phyloP scores from a whole-genome alignment of 2,329 filamentous ascomycete genomes.

The Cordyceps tenuipes region DNA sequence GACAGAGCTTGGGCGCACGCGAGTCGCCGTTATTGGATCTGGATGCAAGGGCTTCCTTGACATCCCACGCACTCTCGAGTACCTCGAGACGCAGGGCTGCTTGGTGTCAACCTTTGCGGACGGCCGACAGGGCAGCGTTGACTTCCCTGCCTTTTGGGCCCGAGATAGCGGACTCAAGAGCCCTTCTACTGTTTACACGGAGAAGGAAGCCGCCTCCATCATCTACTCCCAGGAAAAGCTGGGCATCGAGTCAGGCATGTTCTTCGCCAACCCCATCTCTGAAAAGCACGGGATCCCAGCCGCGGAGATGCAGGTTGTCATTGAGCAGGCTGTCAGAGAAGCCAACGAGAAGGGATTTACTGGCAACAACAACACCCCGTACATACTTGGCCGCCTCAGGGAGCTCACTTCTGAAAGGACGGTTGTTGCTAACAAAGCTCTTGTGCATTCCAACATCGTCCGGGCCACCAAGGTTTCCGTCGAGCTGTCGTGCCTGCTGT shows the following conservation, averaged over 20 bases:
- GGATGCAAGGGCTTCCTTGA: slow-evolving; percentile 97
- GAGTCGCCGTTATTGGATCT: slow-evolving; percentile 79
- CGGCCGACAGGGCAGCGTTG: slow-evolving; percentile 60
- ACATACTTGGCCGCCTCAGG: slow-evolving; percentile 69
- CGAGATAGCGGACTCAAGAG: slow-evolving; percentile 77
- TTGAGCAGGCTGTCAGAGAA: slow-evolving; percentile 59
- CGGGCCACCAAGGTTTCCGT: slow-evolving; percentile 47
- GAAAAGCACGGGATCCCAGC: slow-evolving; percentile 60
- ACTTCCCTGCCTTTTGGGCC: slow-evolving; percentile 91
- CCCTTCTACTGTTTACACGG: slow-evolving; percentile 64
- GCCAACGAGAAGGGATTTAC: slow-evolving; percentile 55
- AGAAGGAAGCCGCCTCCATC: slow-evolving; percentile 81
- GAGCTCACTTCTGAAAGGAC: slow-evolving; percentile 66
- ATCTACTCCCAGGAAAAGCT: slow-evolving; percentile 70
- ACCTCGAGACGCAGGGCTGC: slow-evolving; percentile 63
- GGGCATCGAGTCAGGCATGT: slow-evolving; percentile 66
- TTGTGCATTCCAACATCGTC: slow-evolving; percentile 46
- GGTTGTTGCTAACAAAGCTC: slow-evolving; percentile 63
- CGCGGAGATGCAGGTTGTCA: slow-evolving; percentile 59
- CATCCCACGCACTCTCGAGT: slow-evolving; percentile 79
- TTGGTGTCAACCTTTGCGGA: slow-evolving; percentile 86
- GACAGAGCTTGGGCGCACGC: slow-evolving; percentile 83
- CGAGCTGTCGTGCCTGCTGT: slow-evolving; percentile 40
- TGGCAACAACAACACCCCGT: slow-evolving; percentile 78
- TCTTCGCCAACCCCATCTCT: slow-evolving; percentile 86